Base-by-base conservation (phyloP, 495 filamentous ascomycete genomes). In the Podospora conica region DNA sequence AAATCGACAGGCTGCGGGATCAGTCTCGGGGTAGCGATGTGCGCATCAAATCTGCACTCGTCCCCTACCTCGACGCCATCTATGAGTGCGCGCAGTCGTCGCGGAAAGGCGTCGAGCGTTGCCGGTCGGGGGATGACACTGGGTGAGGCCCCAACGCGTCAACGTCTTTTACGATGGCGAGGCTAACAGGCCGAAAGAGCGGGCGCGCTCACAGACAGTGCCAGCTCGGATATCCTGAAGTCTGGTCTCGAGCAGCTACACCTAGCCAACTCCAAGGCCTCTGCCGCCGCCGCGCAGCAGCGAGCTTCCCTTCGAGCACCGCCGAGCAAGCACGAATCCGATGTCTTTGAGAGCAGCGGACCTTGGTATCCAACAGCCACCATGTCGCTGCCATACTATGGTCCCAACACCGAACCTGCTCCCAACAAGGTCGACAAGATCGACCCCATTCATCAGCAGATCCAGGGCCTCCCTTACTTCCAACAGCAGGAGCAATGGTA, bases 31-130 rank as follows among this genome's bases (percentile, higher is more conserved):
- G 28, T 23, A 29, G 65, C 20, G 29, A 58, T n/a, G 18, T n/a
- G 24, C 54, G 65, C 1, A 24, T 60, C 0, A 40, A 33, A 27
- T 31, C 55, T 4, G 61, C 61, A 10, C 63, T 74, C 0, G 65
- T 29, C 1, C 23, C 59, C 6, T 74, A 69, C 22, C 53, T 74
- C 22, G 58, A 69, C 10, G 65, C 65, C 12, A 57, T 74, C 10
- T 25, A 65, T 25, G 55, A 63, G n/a, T 66, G 67, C 18, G 10
- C 61, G 7, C 58, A 66, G 28, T 20, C 15, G 12, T 53, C 53
- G 18, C 8, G 28, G 28, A 55, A 23, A 9, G 53, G 53, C 10
- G 29, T 15, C 27, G 40, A 48, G 40, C 40, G 40, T 18, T 18
- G 25, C 25, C 6, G 15, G 40, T 48, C 40, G 40, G 22, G 12